Evolutionary conservation across 2,329 filamentous ascomycete genomes (phyloP).

Genomic region (Colletotrichum coccodes): DNA sequence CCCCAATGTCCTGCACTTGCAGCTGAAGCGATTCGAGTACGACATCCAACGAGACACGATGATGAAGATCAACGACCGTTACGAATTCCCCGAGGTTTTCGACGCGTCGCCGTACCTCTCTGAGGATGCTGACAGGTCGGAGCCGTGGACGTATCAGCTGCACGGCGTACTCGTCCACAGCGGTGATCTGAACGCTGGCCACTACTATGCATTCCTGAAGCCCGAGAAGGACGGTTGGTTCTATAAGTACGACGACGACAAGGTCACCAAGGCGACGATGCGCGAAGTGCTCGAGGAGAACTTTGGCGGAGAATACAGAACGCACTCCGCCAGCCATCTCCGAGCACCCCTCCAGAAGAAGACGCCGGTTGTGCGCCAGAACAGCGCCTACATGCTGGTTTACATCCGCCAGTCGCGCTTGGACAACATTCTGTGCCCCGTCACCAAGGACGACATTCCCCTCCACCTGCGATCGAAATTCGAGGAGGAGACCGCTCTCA

Average conservation of each 20-base stretch:
- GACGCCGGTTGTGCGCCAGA: conserved; percentile 70
- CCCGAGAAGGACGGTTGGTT: conserved; percentile 93
- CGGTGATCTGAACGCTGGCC: conserved; percentile 94
- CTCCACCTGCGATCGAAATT: conserved; percentile 76
- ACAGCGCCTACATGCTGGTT: conserved; percentile 98
- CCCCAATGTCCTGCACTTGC: conserved; percentile 91
- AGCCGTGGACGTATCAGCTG: conserved; percentile 90
- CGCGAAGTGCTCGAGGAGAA: conserved; percentile 96
- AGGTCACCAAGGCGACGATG: conserved; percentile 92
- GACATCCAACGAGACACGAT: conserved; percentile 95
- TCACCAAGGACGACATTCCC: conserved; percentile 83
- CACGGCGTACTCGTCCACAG: conserved; percentile 97
- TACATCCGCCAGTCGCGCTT: conserved; percentile 90
- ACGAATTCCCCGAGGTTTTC: conserved; percentile 87
- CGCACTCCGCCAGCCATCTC: conserved; percentile 54
- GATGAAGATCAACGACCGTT: conserved; percentile 98
- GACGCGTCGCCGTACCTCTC: conserved; percentile 90
- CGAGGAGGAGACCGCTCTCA: conserved; percentile 81
- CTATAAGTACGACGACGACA: conserved; percentile 97
- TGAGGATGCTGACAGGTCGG: conserved; percentile 85
- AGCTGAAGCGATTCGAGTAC: conserved; percentile 98
- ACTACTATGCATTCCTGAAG: conserved; percentile 98
- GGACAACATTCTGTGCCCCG: conserved; percentile 83
- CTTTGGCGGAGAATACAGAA: conserved; percentile 86
- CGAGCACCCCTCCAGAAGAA: conserved; percentile 64